Base-by-base conservation (phyloP, 1,284 basidiomycete species). In the Mycena citricolor region DNA sequence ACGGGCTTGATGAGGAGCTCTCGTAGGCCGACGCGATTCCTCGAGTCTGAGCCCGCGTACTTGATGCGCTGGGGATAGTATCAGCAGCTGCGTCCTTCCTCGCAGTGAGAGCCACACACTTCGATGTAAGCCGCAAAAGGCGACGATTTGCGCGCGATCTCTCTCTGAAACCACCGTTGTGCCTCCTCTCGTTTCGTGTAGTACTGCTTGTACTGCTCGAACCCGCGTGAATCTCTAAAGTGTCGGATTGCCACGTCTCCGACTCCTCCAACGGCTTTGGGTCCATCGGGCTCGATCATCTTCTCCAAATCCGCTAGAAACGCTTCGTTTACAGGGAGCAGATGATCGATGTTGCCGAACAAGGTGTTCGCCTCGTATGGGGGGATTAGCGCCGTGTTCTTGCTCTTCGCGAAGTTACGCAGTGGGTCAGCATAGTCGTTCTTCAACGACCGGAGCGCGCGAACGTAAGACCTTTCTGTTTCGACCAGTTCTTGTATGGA, bases 1-100 rank as follows among this genome's bases (percentile, higher is more conserved):
- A 98, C 91, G n/a, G 97, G 97, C 60, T 99, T 97, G 82, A 98
- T 97, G 31, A 99, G 74, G 31, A 99, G 79, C 64, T 99, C 95
- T 16, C 92, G 81, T 30, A 99, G 74, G 11, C 95, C 94, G 36
- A 94, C 80, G 47, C 88, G 83, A 60, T 94, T 95, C 53, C 77
- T 81, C 26, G 83, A 71, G 46, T 93, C 93, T 11, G 84, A 77
- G 3, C 83, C 83, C 51, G 89, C 83, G 60, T 94, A 93, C 71
- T 97, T 95, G 55, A 91, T 89, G 42, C 85, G 83, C 90, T 94
- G 55, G 16, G 36, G 39, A 47, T 26, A 52, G 43, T 31, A 31
- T 21, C 33, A 44, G 20, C 19, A 39, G 35, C 47, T 56, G 49
- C 48, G 46, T 40, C 51, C 41, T 17, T 32, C 47, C 46, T 23